Percentiles rank a stretch among this genome's conserved stretches.
These are phyloP conservation scores for Rhizopogon rudus DNA, from an alignment of 768 basidiomycete genomes.

Conservation along the genomic window DNA sequence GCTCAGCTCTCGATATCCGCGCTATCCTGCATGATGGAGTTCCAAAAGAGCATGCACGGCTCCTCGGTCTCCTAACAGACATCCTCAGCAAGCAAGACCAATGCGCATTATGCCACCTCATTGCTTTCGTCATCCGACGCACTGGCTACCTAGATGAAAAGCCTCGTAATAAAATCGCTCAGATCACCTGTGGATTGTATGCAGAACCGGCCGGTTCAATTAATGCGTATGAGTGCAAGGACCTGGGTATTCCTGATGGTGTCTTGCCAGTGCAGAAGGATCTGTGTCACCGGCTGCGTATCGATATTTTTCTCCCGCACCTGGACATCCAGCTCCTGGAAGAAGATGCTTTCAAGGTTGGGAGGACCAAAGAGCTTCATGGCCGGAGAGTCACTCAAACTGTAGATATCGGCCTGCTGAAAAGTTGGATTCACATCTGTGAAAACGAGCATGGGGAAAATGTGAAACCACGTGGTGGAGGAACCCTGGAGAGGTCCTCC, in stretches of 20 bases:
- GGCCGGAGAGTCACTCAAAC: constrained; percentile 1
- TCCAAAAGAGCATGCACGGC: not conserved
- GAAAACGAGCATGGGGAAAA: not conserved
- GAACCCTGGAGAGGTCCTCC: not conserved
- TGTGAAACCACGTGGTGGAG: constrained; percentile 1
- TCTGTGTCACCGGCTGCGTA: not conserved
- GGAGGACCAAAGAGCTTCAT: constrained; percentile 2
- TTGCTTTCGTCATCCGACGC: not conserved
- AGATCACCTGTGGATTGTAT: not conserved
- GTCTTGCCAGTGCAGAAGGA: too few species aligned
- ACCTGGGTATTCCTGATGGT: too few species aligned
- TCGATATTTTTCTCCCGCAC: not conserved
- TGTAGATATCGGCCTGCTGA: constrained; percentile 1
- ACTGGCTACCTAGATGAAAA: not conserved
- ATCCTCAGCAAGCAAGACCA: constrained; percentile 1
- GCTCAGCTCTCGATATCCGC: too few species aligned
- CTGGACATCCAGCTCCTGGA: constrained; percentile 2
- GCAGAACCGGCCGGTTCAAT: too few species aligned
- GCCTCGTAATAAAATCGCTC: not conserved
- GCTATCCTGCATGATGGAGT: not conserved
- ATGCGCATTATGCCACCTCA: constrained; percentile 3
- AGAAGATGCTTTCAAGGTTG: constrained; percentile 4
- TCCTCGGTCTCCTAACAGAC: not conserved
- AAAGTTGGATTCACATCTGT: constrained; percentile 4
- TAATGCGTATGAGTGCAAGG: too few species aligned